A percentile compares a stretch with the other conserved stretches of the same genome.
These are phyloP conservation scores for Rosa hybrid DNA, from an alignment of 331 rosid genomes.

Conservation along the genomic window DNA sequence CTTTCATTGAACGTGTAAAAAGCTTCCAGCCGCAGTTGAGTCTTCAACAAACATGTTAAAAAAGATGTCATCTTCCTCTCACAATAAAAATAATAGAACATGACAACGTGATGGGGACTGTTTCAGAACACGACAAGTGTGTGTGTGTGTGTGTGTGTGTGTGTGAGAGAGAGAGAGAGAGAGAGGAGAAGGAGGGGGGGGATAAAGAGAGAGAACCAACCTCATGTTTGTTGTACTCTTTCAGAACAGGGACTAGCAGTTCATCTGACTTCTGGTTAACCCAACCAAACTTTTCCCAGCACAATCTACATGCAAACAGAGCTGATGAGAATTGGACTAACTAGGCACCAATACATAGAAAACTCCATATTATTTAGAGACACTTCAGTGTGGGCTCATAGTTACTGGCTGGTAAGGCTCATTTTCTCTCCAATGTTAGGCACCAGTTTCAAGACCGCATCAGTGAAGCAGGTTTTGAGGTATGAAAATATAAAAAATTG, in stretches of 20 bases:
- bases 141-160: neutral
- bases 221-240: constrained; percentile 83
- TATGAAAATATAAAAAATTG: neutral
- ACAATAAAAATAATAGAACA: constrained; percentile 9
- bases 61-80: constrained; percentile 27
- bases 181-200: neutral
- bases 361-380: neutral
- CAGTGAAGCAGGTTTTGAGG: neutral
- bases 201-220: constrained; percentile 30
- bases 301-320: constrained; percentile 57
- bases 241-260: constrained; percentile 78
- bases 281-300: constrained; percentile 99
- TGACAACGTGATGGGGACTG: neutral
- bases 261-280: constrained; percentile 83
- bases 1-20: constrained; percentile 88
- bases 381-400: neutral
- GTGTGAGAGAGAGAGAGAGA: neutral
- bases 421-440: neutral
- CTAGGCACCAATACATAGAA: neutral
- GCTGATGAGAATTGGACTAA: constrained; percentile 16
- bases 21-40: constrained; percentile 92
- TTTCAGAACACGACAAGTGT: neutral
- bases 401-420: neutral
- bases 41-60: constrained; percentile 50
- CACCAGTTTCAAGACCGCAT: neutral